Evolutionary conservation across 1,139 yeast genomes (phyloP), one percentile per base, ranked within the genome.

Genomic region (Casaregolazyma lundiana): DNA sequence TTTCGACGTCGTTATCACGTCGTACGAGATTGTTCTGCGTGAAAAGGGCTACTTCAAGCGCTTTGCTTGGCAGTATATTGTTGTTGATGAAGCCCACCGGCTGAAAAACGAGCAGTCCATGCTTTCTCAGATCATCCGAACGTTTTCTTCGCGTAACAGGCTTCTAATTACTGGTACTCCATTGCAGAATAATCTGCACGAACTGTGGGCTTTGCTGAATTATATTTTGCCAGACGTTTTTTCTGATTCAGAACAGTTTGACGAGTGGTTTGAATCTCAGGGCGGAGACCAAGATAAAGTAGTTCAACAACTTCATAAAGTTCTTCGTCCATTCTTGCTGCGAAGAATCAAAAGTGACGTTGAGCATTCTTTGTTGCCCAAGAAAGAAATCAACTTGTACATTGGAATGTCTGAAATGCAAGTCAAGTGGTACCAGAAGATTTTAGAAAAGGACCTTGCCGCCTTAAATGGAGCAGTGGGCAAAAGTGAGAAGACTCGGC

Each of bases 391-490:
- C 47, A 92, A 92, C 59, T 74, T 92, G 9, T 92, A 92, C 62
- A 85, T 88, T 44, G 96, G 96, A 22, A 88, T 92, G 97, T 79
- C 96, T 0, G 85, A 82, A 18, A 92, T 92, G 97, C 98, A 92
- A 67, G 71, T 81, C 41, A 76, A 78, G 56, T 92, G 97, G 97
- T 92, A 92, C 64, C 84, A 82, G 62, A 83, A 84, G 59, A 73
- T 92, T 50, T 69, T 92, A 44, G 97, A 89, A 61, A 90, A 90
- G 62, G 97, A 92, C 63, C 83, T 92, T 36, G 97, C 90, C 64
- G 97, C 98, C 0, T 96, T 92, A 15, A 92, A 92, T 64, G 96
- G 96, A 35, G 89, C 83, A 2, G 81, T 81, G 39, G 96, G 95
- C 5, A 85, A 83, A 62, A 75, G 92, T 50, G 97, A 90, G 62